Evolutionary conservation across 768 basidiomycete species (phyloP), one percentile per base, ranked within the genome.

Genomic region (Pisolithus albus): DNA sequence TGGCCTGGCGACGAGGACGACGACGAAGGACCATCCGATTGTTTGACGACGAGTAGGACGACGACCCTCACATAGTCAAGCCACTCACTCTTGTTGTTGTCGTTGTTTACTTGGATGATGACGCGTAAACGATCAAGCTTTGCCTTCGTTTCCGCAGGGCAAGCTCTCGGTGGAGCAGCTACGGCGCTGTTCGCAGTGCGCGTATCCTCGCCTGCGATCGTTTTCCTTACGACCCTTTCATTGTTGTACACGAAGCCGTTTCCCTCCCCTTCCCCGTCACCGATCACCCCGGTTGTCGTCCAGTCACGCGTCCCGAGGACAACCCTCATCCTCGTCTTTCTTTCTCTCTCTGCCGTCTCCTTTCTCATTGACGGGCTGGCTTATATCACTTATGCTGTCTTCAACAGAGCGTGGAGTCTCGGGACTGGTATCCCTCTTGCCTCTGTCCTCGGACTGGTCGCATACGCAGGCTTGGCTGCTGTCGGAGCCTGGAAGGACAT

Each of bases 401-500:
- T 91, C 51, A 73, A 78, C 57, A 81, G 83, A 58, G 54, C 72
- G 9, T 92, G 91, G 88, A 78, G 77, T 11, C 71, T 66, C 38
- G 60, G 72, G 53, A 81, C 83, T 7, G 87, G 83, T 21, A 75
- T 86, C 39, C 84, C 86, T 59, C 66, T 83, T 62, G 86, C 79
- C 58, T 72, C 88, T 39, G 61, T 89, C 40, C 64, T 84, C 41
- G 89, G 87, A 49, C 74, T 90, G 30, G 60, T 80, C 39, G 85
- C 83, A 4, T 88, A 87, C 58, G 71, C 81, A 34, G 84, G 85
- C 36, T 71, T 92, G 46, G 85, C 88, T 13, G 81, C 82, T 9
- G 70, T 89, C 41, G 89, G 89, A 8, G 76, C 86, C 11, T 90
- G 82, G 80, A 89, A 91, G 67, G 88, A 88, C 55, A 71, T 86